These are phyloP conservation scores for Sarocladium brachiariae DNA, from an alignment of 2,329 filamentous ascomycete species.

Conservation along the genomic window DNA sequence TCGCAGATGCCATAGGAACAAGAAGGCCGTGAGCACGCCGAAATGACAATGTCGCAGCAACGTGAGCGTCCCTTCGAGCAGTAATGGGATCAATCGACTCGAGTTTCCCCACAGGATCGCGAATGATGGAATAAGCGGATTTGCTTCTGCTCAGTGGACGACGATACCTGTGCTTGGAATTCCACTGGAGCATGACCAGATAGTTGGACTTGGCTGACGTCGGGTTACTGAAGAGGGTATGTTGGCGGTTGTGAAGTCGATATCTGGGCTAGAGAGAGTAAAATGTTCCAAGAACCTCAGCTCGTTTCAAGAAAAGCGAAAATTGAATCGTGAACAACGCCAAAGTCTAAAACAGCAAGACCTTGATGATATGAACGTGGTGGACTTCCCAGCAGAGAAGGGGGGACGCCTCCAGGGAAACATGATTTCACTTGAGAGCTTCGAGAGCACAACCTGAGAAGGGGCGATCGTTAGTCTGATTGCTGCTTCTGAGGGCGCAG, in stretches of 20 bases:
- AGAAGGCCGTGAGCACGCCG: conserved; percentile 25
- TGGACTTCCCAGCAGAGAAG: too few relatives aligned
- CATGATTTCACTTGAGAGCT: too few relatives aligned
- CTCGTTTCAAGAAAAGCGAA: neutral
- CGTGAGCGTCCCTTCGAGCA: conserved; percentile 53
- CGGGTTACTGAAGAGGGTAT: neutral
- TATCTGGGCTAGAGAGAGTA: neutral
- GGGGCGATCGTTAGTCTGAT: too few relatives aligned
- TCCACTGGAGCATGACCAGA: conserved; percentile 40
- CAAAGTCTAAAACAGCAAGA: neutral
- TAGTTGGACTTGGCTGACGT: neutral
- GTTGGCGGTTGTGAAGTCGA: neutral
- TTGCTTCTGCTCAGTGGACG: conserved; percentile 43
- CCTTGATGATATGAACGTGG: neutral
- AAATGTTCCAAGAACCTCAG: neutral
- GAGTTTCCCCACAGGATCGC: conserved; percentile 33
- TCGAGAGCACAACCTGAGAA: too few relatives aligned
- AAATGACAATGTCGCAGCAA: conserved; percentile 57
- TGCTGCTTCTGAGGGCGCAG: too few relatives aligned
- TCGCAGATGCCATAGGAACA: neutral
- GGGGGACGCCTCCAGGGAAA: too few relatives aligned
- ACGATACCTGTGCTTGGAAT: conserved; percentile 36
- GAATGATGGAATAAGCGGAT: conserved; percentile 39
- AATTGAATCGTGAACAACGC: neutral
- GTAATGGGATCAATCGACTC: conserved; percentile 41